These are phyloP conservation scores for Coemansia furcata DNA, from an alignment of 192 early-diverging fungal species.

Conservation along the genomic window DNA sequence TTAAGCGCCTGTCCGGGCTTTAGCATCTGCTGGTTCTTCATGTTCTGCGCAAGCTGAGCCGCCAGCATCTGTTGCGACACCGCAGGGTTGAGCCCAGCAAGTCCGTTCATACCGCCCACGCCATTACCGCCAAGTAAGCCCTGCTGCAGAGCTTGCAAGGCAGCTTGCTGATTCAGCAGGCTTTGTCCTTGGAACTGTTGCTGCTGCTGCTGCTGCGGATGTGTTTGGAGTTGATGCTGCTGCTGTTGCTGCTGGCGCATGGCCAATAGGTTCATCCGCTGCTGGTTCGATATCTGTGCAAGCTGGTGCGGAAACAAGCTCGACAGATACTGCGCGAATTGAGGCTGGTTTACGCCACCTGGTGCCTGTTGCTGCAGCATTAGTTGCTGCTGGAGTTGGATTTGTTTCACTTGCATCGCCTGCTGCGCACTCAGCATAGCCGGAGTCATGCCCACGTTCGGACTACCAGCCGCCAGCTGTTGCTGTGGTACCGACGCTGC, in stretches of 20 bases:
- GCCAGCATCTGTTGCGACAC: conserved; percentile 26
- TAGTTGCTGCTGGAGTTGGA: conserved; percentile 28
- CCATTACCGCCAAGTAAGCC: conserved; percentile 14
- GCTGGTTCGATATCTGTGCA: conserved; percentile 46
- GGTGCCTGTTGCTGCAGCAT: conserved; percentile 1
- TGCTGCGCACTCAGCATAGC: conserved; percentile 27
- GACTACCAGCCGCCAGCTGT: background rate
- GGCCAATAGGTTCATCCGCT: conserved; percentile 37
- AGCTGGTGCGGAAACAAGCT: conserved; percentile 43
- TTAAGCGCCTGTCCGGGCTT: conserved; percentile 1
- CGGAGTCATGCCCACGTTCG: conserved; percentile 5
- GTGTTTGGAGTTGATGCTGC: conserved; percentile 31
- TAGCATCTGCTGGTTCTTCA: conserved; percentile 39
- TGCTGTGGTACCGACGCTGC: background rate
- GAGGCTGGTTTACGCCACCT: conserved; percentile 33
- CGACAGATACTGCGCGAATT: conserved; percentile 47
- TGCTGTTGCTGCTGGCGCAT: conserved; percentile 47
- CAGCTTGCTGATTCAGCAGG: conserved; percentile 18
- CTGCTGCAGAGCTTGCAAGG: conserved; percentile 27
- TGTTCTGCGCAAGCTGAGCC: conserved; percentile 36
- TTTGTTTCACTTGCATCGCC: conserved; percentile 33
- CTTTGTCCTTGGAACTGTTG: conserved; percentile 15
- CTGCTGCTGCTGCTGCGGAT: conserved; percentile 24
- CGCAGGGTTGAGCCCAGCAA: conserved; percentile 3
- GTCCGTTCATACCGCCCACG: conserved; percentile 13